These are phyloP conservation scores for Grosmannia penicillata DNA, from an alignment of 2,329 filamentous ascomycete species.

Conservation along the genomic window DNA sequence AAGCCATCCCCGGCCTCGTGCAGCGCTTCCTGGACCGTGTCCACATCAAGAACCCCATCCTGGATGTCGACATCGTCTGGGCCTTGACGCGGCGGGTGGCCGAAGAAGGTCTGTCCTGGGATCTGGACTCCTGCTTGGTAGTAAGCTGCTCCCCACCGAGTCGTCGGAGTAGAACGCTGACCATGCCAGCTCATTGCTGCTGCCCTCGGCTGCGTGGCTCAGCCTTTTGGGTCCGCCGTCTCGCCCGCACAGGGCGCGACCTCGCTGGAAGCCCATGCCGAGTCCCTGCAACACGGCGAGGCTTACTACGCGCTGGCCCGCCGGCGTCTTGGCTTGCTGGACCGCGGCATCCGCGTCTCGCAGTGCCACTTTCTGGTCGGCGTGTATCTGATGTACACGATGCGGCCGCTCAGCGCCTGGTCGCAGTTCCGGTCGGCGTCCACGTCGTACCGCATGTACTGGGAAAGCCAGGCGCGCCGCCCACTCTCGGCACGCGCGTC, in stretches of 20 bases:
- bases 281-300: conserved; percentile 1
- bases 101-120: conserved; percentile 17
- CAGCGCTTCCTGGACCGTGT: conserved; percentile 18
- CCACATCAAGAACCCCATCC: conserved; percentile 22
- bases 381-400: conserved; percentile 6
- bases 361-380: conserved; percentile 6
- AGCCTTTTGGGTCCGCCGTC: neutral
- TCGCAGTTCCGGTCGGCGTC: conserved; percentile 1
- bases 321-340: conserved; percentile 1
- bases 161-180: too few species aligned
- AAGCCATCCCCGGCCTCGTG: conserved; percentile 15
- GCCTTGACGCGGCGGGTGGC: conserved; percentile 11
- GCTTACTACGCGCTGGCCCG: conserved; percentile 2
- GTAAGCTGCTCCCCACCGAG: neutral
- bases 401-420: conserved; percentile 4
- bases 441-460: too few species aligned
- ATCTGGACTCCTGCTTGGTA: conserved; percentile 18
- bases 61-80: conserved; percentile 16
- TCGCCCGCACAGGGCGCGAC: neutral
- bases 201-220: conserved; percentile 1
- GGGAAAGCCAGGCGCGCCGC: too few species aligned
- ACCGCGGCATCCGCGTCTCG: neutral
- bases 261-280: too few species aligned
- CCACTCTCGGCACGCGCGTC: too few species aligned
- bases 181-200: neutral